Conservation (phyloP, 495 filamentous ascomycete genomes). For the Penicillium goetzii region DNA sequence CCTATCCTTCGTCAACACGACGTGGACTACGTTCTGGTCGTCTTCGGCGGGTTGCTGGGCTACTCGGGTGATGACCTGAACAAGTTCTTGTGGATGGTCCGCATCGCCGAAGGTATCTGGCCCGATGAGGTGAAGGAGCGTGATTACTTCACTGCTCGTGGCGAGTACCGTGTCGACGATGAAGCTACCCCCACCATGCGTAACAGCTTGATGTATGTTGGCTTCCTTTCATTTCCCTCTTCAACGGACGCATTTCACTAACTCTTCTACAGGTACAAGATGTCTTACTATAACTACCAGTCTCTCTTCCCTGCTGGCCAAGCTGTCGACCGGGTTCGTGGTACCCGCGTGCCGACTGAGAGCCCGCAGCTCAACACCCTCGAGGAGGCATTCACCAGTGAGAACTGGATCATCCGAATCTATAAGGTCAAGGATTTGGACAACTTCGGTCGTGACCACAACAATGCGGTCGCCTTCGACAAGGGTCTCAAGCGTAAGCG, state of each 20-base stretch:
- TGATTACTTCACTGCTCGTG: slow-evolving; percentile 91
- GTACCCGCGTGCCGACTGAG: slow-evolving; percentile 76
- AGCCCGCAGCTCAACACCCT: slow-evolving; percentile 85
- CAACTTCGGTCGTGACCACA: slow-evolving; percentile 91
- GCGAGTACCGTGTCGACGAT: slow-evolving; percentile 94
- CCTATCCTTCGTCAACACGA: slow-evolving; percentile 98
- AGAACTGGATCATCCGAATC: slow-evolving; percentile 99
- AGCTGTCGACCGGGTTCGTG: slow-evolving; percentile 88
- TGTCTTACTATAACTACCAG: slow-evolving; percentile 99
- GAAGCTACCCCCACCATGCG: slow-evolving; percentile 97
- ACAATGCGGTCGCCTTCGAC: slow-evolving; percentile 82
- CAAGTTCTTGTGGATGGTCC: slow-evolving; percentile 99
- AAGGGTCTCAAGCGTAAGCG: slow-evolving; percentile 95
- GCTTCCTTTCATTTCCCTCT: neutral
- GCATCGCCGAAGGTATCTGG: slow-evolving; percentile 99
- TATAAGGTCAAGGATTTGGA: slow-evolving; percentile 99
- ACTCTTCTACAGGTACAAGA: slow-evolving; percentile 84
- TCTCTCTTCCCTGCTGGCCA: slow-evolving; percentile 89
- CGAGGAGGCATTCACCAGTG: slow-evolving; percentile 97
- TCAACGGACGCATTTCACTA: slow-evolving; percentile 34
- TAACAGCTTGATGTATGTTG: slow-evolving; percentile 93
- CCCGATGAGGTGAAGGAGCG: slow-evolving; percentile 98
- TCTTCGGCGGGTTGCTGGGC: slow-evolving; percentile 93
- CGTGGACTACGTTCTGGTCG: slow-evolving; percentile 96
- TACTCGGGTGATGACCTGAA: slow-evolving; percentile 99